phyloP scores from a whole-genome alignment of 768 basidiomycete genomes.

The Leccinum subtestaceum region DNA sequence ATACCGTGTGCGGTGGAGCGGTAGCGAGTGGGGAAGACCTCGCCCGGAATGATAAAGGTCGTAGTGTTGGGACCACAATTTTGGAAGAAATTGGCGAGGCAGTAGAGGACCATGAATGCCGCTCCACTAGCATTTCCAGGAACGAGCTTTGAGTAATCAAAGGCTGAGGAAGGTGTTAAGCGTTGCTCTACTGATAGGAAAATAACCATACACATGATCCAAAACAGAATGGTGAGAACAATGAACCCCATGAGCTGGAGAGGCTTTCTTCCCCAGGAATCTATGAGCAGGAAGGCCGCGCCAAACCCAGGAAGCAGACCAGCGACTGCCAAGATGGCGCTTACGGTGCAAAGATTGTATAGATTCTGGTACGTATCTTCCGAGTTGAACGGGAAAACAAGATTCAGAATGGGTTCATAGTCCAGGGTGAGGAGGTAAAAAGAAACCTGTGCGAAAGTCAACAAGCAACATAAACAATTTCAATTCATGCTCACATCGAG shows the following conservation, averaged over 20 bases:
- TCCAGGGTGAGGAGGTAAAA: slow-evolving; percentile 87
- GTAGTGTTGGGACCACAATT: slow-evolving; percentile 81
- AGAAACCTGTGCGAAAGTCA: slow-evolving; percentile 49
- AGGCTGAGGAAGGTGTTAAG: slow-evolving; percentile 40
- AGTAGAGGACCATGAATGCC: slow-evolving; percentile 75
- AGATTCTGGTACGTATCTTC: slow-evolving; percentile 50
- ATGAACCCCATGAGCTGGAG: slow-evolving; percentile 76
- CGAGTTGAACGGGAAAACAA: neutral
- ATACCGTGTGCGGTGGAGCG: slow-evolving; percentile 81
- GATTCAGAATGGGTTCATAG: slow-evolving; percentile 31
- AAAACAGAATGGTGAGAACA: slow-evolving; percentile 59
- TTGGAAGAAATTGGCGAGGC: slow-evolving; percentile 81
- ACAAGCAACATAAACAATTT: neutral
- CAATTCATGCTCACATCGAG: slow-evolving; percentile 54
- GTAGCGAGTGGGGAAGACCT: slow-evolving; percentile 82
- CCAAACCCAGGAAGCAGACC: slow-evolving; percentile 79
- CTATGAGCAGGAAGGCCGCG: slow-evolving; percentile 55
- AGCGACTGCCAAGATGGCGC: slow-evolving; percentile 65
- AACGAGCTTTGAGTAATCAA: slow-evolving; percentile 53
- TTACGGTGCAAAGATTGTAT: slow-evolving; percentile 60
- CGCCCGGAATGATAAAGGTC: slow-evolving; percentile 76
- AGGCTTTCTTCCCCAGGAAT: slow-evolving; percentile 73
- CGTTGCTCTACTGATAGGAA: neutral
- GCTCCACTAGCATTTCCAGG: slow-evolving; percentile 30
- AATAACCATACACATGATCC: slow-evolving; percentile 54